A percentile compares a stretch with the other conserved stretches of the same genome.
Evolutionary conservation across 768 basidiomycete species (phyloP).

Genomic region (Cubamyces lactineus): DNA sequence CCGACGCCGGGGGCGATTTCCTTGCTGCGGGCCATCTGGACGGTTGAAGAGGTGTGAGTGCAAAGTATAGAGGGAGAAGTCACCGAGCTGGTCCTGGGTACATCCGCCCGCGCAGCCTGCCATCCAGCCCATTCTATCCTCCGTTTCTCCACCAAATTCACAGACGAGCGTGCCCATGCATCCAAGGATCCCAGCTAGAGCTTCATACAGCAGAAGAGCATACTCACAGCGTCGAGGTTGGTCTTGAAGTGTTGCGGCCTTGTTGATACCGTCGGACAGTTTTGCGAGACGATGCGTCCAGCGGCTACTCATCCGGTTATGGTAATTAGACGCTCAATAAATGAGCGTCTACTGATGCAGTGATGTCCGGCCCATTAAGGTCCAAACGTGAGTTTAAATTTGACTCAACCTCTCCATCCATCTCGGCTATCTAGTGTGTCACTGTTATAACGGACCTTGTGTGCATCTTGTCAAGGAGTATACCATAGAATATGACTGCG

Average conservation of each 20-base stretch:
- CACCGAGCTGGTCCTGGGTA: constrained; percentile 16
- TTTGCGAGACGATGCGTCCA: constrained; percentile 16
- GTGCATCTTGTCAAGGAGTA: too few species aligned
- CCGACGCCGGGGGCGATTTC: constrained; percentile 83
- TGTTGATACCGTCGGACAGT: constrained; percentile 26
- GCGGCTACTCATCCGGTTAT: constrained; percentile 19
- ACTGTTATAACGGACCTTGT: too few species aligned
- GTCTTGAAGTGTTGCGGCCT: constrained; percentile 44
- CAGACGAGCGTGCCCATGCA: constrained; percentile 18
- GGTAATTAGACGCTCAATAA: constrained; percentile 9
- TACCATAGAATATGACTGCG: too few species aligned
- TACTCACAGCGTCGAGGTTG: constrained; percentile 43
- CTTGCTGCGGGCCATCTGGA: constrained; percentile 85
- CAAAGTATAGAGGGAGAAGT: constrained; percentile 8
- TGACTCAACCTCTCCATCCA: background rate
- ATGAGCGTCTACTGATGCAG: constrained; percentile 8
- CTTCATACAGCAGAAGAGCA: constrained; percentile 29
- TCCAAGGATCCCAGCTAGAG: constrained; percentile 18
- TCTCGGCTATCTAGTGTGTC: too few species aligned
- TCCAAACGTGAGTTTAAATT: too few species aligned
- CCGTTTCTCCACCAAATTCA: constrained; percentile 17
- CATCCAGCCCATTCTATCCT: constrained; percentile 25
- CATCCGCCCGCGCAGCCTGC: constrained; percentile 36
- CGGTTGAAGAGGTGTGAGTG: constrained; percentile 21
- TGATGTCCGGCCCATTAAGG: too few species aligned